Evolutionary conservation across 345 rosid genomes (phyloP), one percentile per base, ranked within the genome.

Genomic region (Eucalyptus regnans): DNA sequence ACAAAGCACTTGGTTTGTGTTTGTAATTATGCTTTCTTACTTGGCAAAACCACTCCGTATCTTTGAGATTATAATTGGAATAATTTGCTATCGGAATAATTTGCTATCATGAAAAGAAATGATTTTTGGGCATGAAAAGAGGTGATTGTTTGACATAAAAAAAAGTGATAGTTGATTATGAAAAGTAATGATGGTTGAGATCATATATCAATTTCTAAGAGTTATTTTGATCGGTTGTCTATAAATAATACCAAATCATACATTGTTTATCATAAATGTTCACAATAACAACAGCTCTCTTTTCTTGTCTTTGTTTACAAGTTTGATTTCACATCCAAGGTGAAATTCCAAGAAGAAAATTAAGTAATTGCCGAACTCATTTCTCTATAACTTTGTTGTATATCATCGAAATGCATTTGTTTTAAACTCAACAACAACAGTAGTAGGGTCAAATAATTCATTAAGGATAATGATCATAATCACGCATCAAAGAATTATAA

Each of bases 341-440:
- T 27, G 31, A 60, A 60, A 60, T 27, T 60, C 2, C 15, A 27
- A 60, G 31, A 27, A 27, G 15, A 27, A 12, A 60, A 60, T 27
- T 27, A 15, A 60, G 14, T 60, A 52, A 52, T 18, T 52, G 58
- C 23, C 10, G 0, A 52, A 52, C 58, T 52, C 23, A 7, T 52
- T 52, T 52, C 1, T 52, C 2, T 52, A 5, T 60, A 60, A 12
- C 31, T 60, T 12, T 27, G 2, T 27, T 27, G 31, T 5, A 25
- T 25, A 60, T 52, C 58, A 18, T 1, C 0, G 4, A 52, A 52
- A 13, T 12, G 29, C 29, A 25, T 27, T 60, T 60, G 7, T 60
- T 60, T 27, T 60, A 60, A 60, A 60, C 7, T 1, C 15, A 27
- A 6, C 0, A 25, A 0, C 66, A 27, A 12, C 16, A 0, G 3